phyloP scores from a whole-genome alignment of 208 protist species.

The Plasmodiophora brassicae region DNA sequence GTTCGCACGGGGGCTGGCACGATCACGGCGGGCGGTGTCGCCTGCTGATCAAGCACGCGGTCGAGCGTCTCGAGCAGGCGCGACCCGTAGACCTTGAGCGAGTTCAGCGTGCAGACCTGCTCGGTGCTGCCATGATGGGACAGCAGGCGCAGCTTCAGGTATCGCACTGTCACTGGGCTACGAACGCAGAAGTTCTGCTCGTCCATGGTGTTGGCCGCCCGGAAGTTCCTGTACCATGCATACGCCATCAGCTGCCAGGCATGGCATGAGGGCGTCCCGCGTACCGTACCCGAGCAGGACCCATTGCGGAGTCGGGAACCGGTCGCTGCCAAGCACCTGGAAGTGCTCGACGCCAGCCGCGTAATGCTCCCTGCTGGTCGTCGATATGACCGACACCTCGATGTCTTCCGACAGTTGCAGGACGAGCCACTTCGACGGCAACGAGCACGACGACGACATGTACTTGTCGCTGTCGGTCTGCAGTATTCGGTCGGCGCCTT shows the following conservation, averaged over 20 bases:
- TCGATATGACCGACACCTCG: background rate
- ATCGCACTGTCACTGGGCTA: background rate
- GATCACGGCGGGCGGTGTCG: too few species aligned
- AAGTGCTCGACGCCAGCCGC: conserved; percentile 1
- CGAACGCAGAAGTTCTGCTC: background rate
- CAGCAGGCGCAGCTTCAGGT: background rate
- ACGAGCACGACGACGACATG: background rate
- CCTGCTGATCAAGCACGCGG: background rate
- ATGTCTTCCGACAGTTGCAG: conserved; percentile 7
- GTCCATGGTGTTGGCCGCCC: background rate
- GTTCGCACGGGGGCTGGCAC: too few species aligned
- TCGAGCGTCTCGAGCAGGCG: background rate
- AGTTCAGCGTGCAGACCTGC: conserved; percentile 20
- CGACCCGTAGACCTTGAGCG: background rate
- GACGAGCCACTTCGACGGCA: conserved; percentile 28
- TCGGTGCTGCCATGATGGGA: background rate
- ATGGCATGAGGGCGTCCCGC: too few species aligned
- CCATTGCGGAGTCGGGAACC: background rate
- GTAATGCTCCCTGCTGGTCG: background rate
- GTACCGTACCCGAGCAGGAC: background rate
- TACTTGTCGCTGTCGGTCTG: background rate
- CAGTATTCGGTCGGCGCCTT: background rate
- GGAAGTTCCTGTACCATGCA: too few species aligned
- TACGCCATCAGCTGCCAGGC: too few species aligned
- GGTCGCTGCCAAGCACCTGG: background rate